Base-by-base conservation (phyloP, 306 rosid genomes). In the Vigna unguiculata region DNA sequence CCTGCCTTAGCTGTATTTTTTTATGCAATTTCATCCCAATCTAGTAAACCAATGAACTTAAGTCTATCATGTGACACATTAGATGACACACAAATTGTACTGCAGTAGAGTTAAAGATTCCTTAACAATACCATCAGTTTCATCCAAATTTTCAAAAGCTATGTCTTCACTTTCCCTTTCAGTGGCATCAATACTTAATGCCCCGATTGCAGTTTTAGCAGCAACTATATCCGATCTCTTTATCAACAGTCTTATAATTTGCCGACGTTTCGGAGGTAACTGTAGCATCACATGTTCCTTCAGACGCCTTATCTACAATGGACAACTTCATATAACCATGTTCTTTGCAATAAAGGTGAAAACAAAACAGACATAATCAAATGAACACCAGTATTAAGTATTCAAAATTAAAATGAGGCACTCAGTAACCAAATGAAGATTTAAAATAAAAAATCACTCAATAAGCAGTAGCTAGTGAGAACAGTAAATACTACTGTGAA, bases 261-360 rank as follows among this genome's bases (percentile, higher is more conserved):
- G 98, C 58, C 98, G 87, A 10, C 98, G 95, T 77, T 90, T 90
- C 51, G 96, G 98, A 73, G 98, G 98, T 79, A 95, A 88, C 82
- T 95, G 93, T 54, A 52, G 85, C 85, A 95, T 68, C 82, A 95
- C 91, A 52, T 92, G 97, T 80, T 88, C 96, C 88, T 95, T 95
- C 87, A 95, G 66, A 72, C 98, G 97, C 78, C 98, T 89, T 80
- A 95, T 95, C 98, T 94, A 86, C 30, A 83, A 64, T 72, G 60
- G 52, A 55, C 74, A 52, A 72, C 80, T 71, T 20, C 72, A 72
- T 72, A 54, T 77, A 79, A 71, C 65, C 13, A 63, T 46, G 72
- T 72, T 54, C 36, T 47, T 64, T 38, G 63, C 25, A 60, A 59
- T 45, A 48, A 38, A 48, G 24, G 57, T 22, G 71, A 66, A 67